Conservation (phyloP, 768 basidiomycete genomes). For the Tremella fuciformis region DNA sequence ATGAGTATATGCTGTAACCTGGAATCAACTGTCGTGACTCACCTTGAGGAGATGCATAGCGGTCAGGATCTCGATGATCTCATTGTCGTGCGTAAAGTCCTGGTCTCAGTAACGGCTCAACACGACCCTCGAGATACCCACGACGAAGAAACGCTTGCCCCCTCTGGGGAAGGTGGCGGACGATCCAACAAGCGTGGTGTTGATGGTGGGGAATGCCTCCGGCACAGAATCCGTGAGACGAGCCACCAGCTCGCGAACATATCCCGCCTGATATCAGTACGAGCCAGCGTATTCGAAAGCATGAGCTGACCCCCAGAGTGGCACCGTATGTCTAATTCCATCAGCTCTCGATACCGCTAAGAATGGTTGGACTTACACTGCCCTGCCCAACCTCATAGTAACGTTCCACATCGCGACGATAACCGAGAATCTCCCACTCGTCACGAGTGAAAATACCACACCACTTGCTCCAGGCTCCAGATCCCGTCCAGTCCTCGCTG, state of each 20-base stretch:
- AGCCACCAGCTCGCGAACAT: conserved; percentile 82
- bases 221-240: conserved; percentile 67
- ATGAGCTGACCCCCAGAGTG: conserved; percentile 38
- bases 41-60: conserved; percentile 61
- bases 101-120: conserved; percentile 9
- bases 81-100: conserved; percentile 84
- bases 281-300: background rate
- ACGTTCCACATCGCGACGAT: conserved; percentile 69
- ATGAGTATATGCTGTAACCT: conserved; percentile 2
- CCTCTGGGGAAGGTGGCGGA: conserved; percentile 66
- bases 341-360: conserved; percentile 5
- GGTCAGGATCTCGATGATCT: conserved; percentile 73
- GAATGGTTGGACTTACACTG: conserved; percentile 28
- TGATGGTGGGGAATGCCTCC: conserved; percentile 69
- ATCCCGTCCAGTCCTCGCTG: conserved; percentile 50
- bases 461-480: conserved; percentile 58
- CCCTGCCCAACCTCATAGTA: conserved; percentile 59
- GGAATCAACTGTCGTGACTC: conserved; percentile 10
- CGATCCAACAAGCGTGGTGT: conserved; percentile 65
- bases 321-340: conserved; percentile 23
- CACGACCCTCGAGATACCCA: conserved; percentile 14
- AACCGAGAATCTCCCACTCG: conserved; percentile 69
- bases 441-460: conserved; percentile 66
- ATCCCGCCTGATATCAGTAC: conserved; percentile 60
- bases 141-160: conserved; percentile 41